Conservation (phyloP, 345 rosid species). For the Orychophragmus violaceus region DNA sequence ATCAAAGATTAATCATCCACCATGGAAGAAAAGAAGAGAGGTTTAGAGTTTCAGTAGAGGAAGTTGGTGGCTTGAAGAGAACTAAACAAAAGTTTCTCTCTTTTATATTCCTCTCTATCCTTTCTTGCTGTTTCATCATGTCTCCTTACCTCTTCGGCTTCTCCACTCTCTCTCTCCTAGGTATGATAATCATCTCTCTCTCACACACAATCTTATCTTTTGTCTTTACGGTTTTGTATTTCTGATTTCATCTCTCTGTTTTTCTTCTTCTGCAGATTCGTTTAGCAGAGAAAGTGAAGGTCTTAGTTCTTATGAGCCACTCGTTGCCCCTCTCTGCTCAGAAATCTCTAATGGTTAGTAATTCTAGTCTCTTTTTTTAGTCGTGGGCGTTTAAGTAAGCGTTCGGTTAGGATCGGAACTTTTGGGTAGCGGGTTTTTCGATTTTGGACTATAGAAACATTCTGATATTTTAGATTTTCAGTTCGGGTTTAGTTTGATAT, state of each 20-base stretch:
- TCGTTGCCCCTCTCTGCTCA: conserved; percentile 41
- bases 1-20: conserved; percentile 39
- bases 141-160: conserved; percentile 46
- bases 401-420: too few relatives aligned
- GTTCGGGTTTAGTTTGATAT: too few relatives aligned
- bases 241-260: background rate
- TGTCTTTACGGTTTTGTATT: background rate
- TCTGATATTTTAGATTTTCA: too few relatives aligned
- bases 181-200: conserved; percentile 36
- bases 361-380: background rate
- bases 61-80: conserved; percentile 41
- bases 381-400: too few relatives aligned
- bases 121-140: conserved; percentile 55
- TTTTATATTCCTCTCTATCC: conserved; percentile 53
- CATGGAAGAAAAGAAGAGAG: conserved; percentile 42
- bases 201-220: background rate
- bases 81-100: conserved; percentile 54
- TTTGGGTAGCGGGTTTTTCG: too few relatives aligned
- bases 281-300: conserved; percentile 39
- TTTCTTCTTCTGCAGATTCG: conserved; percentile 45
- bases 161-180: conserved; percentile 45
- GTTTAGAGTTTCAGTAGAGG: conserved; percentile 34
- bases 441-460: too few relatives aligned
- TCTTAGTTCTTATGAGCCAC: conserved; percentile 24
- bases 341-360: conserved; percentile 54